A percentile compares a stretch with the other conserved stretches of the same genome.
Conservation (phyloP, 1,139 yeast genomes). For the Sugiyamaella xylanicola region DNA sequence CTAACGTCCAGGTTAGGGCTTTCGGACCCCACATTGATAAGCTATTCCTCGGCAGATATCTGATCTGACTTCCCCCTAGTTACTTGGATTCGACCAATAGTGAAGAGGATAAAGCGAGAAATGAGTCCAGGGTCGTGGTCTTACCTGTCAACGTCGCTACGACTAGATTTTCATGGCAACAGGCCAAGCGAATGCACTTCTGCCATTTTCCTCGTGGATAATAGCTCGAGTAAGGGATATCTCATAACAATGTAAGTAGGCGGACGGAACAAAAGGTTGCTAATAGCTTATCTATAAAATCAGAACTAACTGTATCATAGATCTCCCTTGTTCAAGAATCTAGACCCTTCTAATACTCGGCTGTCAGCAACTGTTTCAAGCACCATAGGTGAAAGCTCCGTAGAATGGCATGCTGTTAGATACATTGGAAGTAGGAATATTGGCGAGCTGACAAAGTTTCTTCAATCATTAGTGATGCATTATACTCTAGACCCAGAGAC, state of each 20-base stretch:
- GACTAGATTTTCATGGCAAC: slow-evolving; percentile 18
- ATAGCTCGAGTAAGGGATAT: slow-evolving; percentile 10
- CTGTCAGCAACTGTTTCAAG: slow-evolving; percentile 6
- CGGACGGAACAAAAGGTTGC: not conserved
- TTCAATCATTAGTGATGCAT: slow-evolving; percentile 23
- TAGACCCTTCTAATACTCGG: slow-evolving; percentile 1
- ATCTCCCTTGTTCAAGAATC: slow-evolving; percentile 21
- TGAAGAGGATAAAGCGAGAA: not conserved
- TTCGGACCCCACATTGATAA: not conserved
- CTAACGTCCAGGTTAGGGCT: not conserved
- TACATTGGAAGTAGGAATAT: slow-evolving; percentile 15
- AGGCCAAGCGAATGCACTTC: slow-evolving; percentile 21
- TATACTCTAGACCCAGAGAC: slow-evolving; percentile 26
- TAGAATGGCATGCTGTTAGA: slow-evolving; percentile 28
- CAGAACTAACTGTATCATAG: slow-evolving; percentile 17
- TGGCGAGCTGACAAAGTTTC: slow-evolving; percentile 7
- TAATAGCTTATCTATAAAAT: not conserved
- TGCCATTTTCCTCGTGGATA: slow-evolving; percentile 23
- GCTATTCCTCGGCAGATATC: not conserved
- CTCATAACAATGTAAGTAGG: slow-evolving; percentile 19
- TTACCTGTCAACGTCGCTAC: slow-evolving; percentile 24
- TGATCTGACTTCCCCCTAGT: not conserved
- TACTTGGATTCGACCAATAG: not conserved
- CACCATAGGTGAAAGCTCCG: slow-evolving; percentile 10
- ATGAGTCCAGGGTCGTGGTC: slow-evolving; percentile 1